phyloP scores from a whole-genome alignment of 495 filamentous ascomycete genomes.

The Aspergillus egyptiacus region DNA sequence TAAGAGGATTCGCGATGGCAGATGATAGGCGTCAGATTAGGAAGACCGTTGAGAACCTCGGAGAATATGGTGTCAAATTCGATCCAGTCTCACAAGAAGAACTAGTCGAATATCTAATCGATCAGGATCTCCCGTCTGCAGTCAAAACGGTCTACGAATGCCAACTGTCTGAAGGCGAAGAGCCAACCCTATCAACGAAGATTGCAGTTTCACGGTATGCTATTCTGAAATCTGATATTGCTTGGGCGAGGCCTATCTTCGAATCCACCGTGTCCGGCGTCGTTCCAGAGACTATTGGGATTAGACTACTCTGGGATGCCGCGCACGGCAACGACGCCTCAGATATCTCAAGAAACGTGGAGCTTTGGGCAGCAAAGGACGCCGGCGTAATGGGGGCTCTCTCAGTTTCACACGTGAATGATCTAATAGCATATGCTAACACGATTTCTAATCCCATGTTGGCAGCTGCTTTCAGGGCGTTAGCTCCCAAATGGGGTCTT shows the following conservation, averaged over 20 bases:
- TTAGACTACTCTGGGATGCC: conserved; percentile 70
- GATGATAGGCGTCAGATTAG: conserved; percentile 45
- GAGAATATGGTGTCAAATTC: conserved; percentile 29
- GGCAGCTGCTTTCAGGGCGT: conserved; percentile 62
- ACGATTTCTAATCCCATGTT: conserved; percentile 61
- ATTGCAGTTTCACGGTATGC: conserved; percentile 49
- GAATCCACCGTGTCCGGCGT: conserved; percentile 48
- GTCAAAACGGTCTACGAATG: conserved; percentile 50
- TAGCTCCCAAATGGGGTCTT: conserved; percentile 59
- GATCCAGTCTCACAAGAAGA: conserved; percentile 36
- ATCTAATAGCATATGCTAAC: conserved; percentile 67
- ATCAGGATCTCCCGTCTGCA: conserved; percentile 31
- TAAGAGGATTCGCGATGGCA: conserved; percentile 63
- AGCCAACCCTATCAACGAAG: conserved; percentile 44
- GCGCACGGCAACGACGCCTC: conserved; percentile 63
- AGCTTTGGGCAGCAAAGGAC: conserved; percentile 43
- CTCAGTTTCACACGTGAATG: conserved; percentile 67
- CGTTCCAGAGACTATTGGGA: conserved; percentile 54
- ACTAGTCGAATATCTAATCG: conserved; percentile 31
- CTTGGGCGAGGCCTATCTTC: conserved; percentile 61
- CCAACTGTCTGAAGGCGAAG: conserved; percentile 37
- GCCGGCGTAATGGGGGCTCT: conserved; percentile 39
- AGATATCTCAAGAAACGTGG: conserved; percentile 59
- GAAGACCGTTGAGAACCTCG: conserved; percentile 23
- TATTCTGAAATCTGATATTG: conserved; percentile 50